phyloP scores from a whole-genome alignment of 2,329 filamentous ascomycete species.

The Diaporthe ilicicola region DNA sequence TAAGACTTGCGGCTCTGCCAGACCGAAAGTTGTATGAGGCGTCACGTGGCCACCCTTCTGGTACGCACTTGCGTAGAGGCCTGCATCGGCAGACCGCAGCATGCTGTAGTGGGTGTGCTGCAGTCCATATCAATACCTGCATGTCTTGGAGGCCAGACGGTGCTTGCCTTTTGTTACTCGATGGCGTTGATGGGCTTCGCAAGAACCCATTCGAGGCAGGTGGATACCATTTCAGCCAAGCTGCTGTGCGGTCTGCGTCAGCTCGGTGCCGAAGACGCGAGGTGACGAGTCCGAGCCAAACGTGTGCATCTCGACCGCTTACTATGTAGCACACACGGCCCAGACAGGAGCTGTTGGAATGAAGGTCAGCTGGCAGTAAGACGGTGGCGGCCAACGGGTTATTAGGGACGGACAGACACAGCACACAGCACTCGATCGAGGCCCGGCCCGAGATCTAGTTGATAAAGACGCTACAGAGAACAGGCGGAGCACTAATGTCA shows the following conservation, averaged over 20 bases:
- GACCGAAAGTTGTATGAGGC: slow-evolving; percentile 4
- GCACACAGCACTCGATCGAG: not conserved
- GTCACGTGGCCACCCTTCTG: not conserved
- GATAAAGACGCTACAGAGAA: not conserved
- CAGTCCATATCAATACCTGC: not conserved
- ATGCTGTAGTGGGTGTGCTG: not conserved
- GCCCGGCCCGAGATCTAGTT: not conserved
- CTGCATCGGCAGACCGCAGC: not conserved
- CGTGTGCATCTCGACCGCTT: not conserved
- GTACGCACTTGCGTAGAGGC: not conserved
- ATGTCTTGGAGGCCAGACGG: not conserved
- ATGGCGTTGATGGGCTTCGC: not conserved
- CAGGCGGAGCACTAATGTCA: not conserved
- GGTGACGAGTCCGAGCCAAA: not conserved
- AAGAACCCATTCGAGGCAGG: not conserved
- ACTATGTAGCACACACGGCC: not conserved
- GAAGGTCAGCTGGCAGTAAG: slow-evolving; percentile 9
- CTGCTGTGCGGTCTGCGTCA: not conserved
- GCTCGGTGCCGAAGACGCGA: not conserved
- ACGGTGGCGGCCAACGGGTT: not conserved
- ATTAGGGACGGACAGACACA: not conserved
- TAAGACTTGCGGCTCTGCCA: slow-evolving; percentile 11
- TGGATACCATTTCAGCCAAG: not conserved
- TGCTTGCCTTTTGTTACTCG: not conserved
- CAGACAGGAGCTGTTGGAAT: not conserved